Evolutionary conservation across 2,329 filamentous ascomycete species (phyloP).

Genomic region (Sarocladiaceae sp.): DNA sequence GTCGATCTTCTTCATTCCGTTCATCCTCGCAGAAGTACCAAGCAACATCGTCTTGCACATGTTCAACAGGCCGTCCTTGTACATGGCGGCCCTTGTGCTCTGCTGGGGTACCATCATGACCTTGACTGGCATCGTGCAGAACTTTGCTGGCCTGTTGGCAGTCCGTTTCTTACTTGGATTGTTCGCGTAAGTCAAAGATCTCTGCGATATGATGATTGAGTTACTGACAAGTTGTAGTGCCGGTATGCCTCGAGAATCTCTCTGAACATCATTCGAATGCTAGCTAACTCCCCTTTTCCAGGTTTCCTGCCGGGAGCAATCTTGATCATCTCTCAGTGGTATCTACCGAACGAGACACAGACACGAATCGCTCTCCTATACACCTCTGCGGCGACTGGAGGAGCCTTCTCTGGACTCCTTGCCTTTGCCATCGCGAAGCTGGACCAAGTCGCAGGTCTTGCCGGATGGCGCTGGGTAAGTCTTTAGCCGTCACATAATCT

Average conservation of each 20-base stretch:
- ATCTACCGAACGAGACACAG: constrained; percentile 23
- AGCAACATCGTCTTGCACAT: constrained; percentile 30
- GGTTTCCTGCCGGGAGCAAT: constrained; percentile 26
- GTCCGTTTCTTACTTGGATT: constrained; percentile 33
- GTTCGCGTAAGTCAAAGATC: constrained; percentile 23
- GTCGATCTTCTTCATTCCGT: constrained; percentile 30
- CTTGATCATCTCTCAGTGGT: constrained; percentile 26
- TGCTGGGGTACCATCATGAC: constrained; percentile 32
- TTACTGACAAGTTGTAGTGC: too few species aligned
- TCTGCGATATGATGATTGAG: neutral
- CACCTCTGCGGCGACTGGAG: constrained; percentile 27
- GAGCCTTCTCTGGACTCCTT: constrained; percentile 40
- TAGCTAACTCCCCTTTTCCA: too few species aligned
- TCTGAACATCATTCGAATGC: too few species aligned
- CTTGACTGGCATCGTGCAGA: constrained; percentile 28
- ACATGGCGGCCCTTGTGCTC: constrained; percentile 29
- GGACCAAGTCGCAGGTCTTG: constrained; percentile 35
- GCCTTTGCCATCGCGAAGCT: constrained; percentile 38
- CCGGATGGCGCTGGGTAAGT: constrained; percentile 37
- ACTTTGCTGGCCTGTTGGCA: constrained; percentile 32
- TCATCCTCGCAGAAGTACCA: constrained; percentile 41
- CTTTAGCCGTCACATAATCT: neutral
- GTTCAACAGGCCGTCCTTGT: constrained; percentile 33
- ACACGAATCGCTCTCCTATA: constrained; percentile 28
- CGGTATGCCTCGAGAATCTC: too few species aligned